These are phyloP conservation scores for Euphrasia arctica DNA, from an alignment of 305 asterid species.

Conservation along the genomic window DNA sequence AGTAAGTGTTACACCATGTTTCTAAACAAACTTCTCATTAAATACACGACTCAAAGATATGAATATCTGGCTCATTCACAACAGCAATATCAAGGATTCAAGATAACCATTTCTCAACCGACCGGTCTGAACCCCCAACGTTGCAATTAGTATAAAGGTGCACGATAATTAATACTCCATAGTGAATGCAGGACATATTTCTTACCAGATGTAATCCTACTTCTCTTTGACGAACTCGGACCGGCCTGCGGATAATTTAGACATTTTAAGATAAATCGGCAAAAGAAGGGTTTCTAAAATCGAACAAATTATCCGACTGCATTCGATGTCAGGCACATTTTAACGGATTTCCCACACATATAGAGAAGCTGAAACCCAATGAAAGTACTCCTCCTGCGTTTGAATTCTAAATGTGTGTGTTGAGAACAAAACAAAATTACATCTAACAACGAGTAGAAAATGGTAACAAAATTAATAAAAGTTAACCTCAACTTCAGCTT, in stretches of 20 bases:
- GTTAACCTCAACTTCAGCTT: conserved; percentile 56
- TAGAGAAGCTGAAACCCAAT: background rate
- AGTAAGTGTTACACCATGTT: conserved; percentile 7
- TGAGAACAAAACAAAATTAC: conserved; percentile 8
- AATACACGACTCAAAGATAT: conserved; percentile 14
- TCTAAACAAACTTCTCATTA: conserved; percentile 13
- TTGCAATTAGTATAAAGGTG: conserved; percentile 1
- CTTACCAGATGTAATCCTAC: conserved; percentile 60
- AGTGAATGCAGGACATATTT: conserved; percentile 14
- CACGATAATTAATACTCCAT: conserved; percentile 1
- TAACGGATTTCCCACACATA: background rate
- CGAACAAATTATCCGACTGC: background rate
- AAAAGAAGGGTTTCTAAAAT: background rate
- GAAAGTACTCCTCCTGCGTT: background rate
- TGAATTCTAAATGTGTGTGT: too few relatives aligned
- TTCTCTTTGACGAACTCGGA: conserved; percentile 63
- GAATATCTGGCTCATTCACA: background rate
- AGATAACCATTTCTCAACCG: conserved; percentile 9
- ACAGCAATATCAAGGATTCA: conserved; percentile 12
- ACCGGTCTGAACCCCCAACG: background rate
- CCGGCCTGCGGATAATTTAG: conserved; percentile 41
- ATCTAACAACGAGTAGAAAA: background rate
- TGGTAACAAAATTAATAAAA: conserved; percentile 8
- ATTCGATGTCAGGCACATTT: conserved; percentile 3
- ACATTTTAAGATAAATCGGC: conserved; percentile 14